phyloP scores from a whole-genome alignment of 331 rosid species.

The Malus hybrid region DNA sequence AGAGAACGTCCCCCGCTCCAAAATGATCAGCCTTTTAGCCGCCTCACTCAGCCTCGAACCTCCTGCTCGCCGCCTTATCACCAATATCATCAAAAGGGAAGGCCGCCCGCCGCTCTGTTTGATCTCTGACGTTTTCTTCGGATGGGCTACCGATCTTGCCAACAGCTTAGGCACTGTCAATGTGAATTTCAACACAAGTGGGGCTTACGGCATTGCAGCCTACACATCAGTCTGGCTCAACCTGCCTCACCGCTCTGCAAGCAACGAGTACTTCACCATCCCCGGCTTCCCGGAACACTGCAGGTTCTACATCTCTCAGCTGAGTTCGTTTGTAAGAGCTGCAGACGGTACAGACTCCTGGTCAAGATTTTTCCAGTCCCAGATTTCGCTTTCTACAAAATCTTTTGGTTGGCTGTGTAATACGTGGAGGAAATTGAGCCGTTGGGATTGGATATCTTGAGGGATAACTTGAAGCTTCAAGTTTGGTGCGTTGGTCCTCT shows the following conservation, averaged over 20 bases:
- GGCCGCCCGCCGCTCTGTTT: conserved; percentile 39
- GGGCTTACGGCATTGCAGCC: conserved; percentile 63
- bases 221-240: conserved; percentile 20
- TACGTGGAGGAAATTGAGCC: conserved; percentile 50
- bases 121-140: conserved; percentile 49
- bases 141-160: conserved; percentile 48
- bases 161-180: conserved; percentile 26
- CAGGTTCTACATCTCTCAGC: conserved; percentile 32
- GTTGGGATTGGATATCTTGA: conserved; percentile 39
- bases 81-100: conserved; percentile 23
- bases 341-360: conserved; percentile 58
- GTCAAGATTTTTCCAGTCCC: conserved; percentile 44
- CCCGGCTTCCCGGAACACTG: conserved; percentile 57
- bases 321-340: conserved; percentile 25
- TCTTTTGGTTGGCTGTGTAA: conserved; percentile 60
- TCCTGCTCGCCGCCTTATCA: conserved; percentile 35
- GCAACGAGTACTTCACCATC: conserved; percentile 25
- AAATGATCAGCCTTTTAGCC: background rate
- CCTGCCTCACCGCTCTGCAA: conserved; percentile 19
- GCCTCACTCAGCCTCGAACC: conserved; percentile 40
- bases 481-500: conserved; percentile 62
- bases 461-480: conserved; percentile 28
- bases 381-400: conserved; percentile 25
- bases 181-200: conserved; percentile 43
- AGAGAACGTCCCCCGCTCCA: conserved; percentile 34